Conservation (phyloP, 169 alveolate species). For the Eimeria praecox region DNA sequence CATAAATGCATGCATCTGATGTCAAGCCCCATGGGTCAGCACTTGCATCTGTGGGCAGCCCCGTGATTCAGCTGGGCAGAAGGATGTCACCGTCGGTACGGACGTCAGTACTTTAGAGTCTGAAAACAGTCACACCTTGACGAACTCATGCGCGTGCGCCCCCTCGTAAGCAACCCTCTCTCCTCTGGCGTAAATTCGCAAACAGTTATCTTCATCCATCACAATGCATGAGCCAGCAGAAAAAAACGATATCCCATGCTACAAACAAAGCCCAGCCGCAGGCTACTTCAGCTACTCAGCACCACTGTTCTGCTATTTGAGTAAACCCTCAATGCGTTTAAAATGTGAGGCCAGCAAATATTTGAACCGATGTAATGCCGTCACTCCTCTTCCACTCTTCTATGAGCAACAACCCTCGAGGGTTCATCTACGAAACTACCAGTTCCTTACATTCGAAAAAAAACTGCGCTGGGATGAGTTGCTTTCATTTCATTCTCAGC, state of each 20-base stretch:
- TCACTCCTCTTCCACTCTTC: background rate
- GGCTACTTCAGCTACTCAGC: background rate
- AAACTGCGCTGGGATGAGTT: background rate
- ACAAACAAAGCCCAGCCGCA: background rate
- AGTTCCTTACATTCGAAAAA: background rate
- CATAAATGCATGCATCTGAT: background rate
- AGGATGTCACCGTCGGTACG: background rate
- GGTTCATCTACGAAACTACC: no score
- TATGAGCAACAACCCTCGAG: background rate
- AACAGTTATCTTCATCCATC: background rate
- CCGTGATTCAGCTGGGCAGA: background rate
- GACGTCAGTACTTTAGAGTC: background rate
- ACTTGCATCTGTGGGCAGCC: slow-evolving; percentile 33
- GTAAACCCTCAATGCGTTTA: background rate
- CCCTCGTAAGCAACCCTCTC: background rate
- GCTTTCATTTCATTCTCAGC: background rate
- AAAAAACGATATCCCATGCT: background rate
- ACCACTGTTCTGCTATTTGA: background rate
- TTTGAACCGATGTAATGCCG: background rate
- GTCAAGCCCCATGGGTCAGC: slow-evolving; percentile 1
- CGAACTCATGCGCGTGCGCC: background rate
- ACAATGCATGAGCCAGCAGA: no score
- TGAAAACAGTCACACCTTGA: background rate
- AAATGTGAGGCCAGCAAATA: background rate
- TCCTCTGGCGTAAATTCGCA: background rate